A percentile compares a stretch with the other conserved stretches of the same genome.
These are phyloP conservation scores for Crithidia mellificae DNA, from an alignment of 208 protist genomes.

Conservation along the genomic window DNA sequence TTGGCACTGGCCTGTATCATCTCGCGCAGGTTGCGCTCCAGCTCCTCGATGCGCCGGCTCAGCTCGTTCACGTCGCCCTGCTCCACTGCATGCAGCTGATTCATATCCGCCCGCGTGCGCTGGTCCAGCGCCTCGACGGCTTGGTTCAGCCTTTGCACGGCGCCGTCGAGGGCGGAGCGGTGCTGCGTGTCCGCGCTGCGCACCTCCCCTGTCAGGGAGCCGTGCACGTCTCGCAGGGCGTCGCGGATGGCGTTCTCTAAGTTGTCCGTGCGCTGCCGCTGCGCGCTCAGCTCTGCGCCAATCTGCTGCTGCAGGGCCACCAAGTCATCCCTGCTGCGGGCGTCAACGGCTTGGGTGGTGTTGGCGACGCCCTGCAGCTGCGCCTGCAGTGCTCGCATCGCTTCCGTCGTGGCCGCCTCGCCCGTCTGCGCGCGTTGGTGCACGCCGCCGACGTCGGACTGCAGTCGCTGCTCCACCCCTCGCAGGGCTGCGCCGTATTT, in stretches of 20 bases:
- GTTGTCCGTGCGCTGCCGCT: constrained; percentile 55
- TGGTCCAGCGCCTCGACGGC: constrained; percentile 60
- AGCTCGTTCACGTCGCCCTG: constrained; percentile 44
- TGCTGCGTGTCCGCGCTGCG: constrained; percentile 29
- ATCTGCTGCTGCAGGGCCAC: constrained; percentile 64
- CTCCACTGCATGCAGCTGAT: constrained; percentile 46
- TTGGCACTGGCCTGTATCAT: constrained; percentile 51
- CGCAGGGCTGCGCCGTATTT: constrained; percentile 45
- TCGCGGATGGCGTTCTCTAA: constrained; percentile 57
- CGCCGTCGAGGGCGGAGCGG: constrained; percentile 27
- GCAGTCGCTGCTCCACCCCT: constrained; percentile 65
- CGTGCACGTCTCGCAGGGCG: constrained; percentile 62
- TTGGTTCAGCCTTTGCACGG: constrained; percentile 46
- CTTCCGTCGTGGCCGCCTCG: constrained; percentile 52
- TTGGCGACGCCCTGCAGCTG: constrained; percentile 44
- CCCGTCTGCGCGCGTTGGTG: constrained; percentile 54
- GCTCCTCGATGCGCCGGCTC: constrained; percentile 41
- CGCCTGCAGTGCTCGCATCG: constrained; percentile 53
- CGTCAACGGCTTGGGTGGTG: constrained; percentile 58
- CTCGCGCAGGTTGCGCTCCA: constrained; percentile 36
- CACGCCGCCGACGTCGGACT: constrained; percentile 50
- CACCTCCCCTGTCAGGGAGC: constrained; percentile 53
- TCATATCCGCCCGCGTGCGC: constrained; percentile 52
- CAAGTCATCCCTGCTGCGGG: constrained; percentile 44
- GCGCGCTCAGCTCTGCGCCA: constrained; percentile 32